Conservation (phyloP, 164 flowering plant genomes). For the Protea cynaroides region DNA sequence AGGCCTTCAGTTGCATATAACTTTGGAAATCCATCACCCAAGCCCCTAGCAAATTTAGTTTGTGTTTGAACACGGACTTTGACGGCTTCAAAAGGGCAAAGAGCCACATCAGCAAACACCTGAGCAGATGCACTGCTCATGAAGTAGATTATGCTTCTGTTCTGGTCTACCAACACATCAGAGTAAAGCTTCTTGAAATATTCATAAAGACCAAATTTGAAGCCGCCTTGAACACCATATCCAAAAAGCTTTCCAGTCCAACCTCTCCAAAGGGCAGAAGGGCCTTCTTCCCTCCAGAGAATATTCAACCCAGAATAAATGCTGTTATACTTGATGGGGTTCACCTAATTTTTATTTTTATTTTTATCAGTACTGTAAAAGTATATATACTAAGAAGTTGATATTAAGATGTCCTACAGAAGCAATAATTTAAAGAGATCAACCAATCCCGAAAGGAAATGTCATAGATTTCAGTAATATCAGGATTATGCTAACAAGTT, state of each 20-base stretch:
- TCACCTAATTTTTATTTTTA: conserved; percentile 39
- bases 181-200: conserved; percentile 78
- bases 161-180: conserved; percentile 35
- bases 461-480: too few relatives aligned
- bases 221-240: conserved; percentile 91
- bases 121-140: conserved; percentile 89
- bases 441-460: too few relatives aligned
- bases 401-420: not conserved
- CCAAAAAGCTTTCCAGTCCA: conserved; percentile 83
- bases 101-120: conserved; percentile 76
- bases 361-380: not conserved
- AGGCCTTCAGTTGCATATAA: conserved; percentile 70
- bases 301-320: conserved; percentile 51
- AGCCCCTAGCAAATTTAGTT: conserved; percentile 71
- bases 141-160: conserved; percentile 56
- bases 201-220: conserved; percentile 84
- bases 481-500: not conserved
- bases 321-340: conserved; percentile 63
- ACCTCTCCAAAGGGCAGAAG: conserved; percentile 81
- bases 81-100: conserved; percentile 88
- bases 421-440: too few relatives aligned
- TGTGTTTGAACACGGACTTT: conserved; percentile 89
- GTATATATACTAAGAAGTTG: not conserved
- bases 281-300: conserved; percentile 72
- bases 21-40: conserved; percentile 83